Evolutionary conservation across 192 early-diverging fungal species (phyloP), one percentile per base, ranked within the genome.

Genomic region (Chytriomyces sp.): DNA sequence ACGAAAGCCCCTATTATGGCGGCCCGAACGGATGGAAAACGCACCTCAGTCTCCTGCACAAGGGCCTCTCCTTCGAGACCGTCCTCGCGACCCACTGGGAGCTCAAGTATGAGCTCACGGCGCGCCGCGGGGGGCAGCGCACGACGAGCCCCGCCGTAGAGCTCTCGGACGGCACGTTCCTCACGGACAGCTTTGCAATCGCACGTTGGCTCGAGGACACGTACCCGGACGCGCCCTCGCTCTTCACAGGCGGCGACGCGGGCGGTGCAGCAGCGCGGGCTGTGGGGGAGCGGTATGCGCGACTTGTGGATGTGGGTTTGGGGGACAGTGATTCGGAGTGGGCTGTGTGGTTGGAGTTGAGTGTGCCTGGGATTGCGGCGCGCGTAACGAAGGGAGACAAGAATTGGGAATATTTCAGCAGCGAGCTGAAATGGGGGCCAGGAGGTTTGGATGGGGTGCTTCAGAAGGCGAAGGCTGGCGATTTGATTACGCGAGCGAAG

Each of bases 161-260:
- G 38, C 63, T 78, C 37, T 30, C 25, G 4, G 65, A 75, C 58
- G 72, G 73, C 3, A 31, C 62, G 10, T 12, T 78, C 6, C 63
- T 78, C 58, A 60, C 39, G 31, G 89, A 87, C 33, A 87, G 86
- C 5, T 81, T 79, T 66, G 63, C 76, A 0, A 90, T 90, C 63
- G 84, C 86, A 2, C 66, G 81, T 26, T 89, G 86, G 52, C 75
- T 90, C 4, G 89, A 90, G 12, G 76, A 76, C 32, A 80, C 72
- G 12, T 89, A 83, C 56, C 89, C 89, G 88, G 73, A 78, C 39
- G 39, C 26, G 6, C 77, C 77, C 17, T 76, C 73, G 3, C 58
- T 78, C 14, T 78, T 78, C 44, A 41, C 72, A 12, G 72, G 72
- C 17, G 25, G 19, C 59, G 34, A 33, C 25, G 41, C 38, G 6